Base-by-base conservation (phyloP, 805 yeast genomes). In the Saccharomycopsis sp. region DNA sequence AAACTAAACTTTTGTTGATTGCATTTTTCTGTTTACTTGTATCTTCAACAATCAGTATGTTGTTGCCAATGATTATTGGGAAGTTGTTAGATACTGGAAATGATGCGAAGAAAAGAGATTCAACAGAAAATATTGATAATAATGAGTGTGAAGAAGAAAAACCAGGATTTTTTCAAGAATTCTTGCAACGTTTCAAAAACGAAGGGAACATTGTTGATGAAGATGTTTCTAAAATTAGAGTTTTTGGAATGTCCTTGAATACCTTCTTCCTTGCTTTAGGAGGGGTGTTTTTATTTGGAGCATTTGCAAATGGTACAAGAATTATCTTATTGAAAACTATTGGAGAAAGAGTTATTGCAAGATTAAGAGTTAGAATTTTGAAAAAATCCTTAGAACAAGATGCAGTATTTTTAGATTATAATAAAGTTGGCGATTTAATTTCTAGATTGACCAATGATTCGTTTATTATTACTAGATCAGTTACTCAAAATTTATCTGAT, bases 381-480 rank as follows among this genome's bases (percentile, higher is more conserved):
- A 74, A 74, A 53, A 83, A 80, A 36, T 74, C 89, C 13, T 66
- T 89, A 41, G 75, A 76, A 35, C 96, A 88, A 55, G 96, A 88
- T 57, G 78, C 94, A 3, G 81, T 82, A 49, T 89, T 89, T 53
- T 76, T 88, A 61, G 97, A 89, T 53, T 76, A 76, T 25, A 87
- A 92, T 44, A 75, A 88, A 48, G 86, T 87, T 8, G 97, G 97
- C 31, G 97, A 89, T 56, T 66, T 89, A 52, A 86, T 89, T 33
- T 85, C 95, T 4, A 67, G 97, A 46, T 63, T 89, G 36, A 81
- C 92, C 3, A 80, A 84, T 31, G 97, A 89, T 57, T 82, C 96
- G 1, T 85, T 87, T 23, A 76, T 89, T 33, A 94, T 89, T 12
- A 73, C 95, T 5, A 75, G 79, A 52, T 76, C 95, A 0, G 74